Evolutionary conservation across 768 basidiomycete genomes (phyloP).

Genomic region (Lactarius sanguifluus): DNA sequence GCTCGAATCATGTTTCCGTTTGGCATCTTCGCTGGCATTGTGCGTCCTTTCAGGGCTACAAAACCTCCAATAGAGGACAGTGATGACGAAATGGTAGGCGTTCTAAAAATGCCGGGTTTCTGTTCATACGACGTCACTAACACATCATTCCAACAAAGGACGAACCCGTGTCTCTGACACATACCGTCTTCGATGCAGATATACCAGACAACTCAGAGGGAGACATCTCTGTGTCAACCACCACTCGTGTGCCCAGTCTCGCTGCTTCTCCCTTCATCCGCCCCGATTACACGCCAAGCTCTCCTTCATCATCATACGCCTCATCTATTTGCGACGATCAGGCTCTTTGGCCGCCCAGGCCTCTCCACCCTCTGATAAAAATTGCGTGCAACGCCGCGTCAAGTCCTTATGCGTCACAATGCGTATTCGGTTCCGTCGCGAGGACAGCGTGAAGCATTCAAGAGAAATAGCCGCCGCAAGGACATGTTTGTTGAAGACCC

Average conservation of each 20-base stretch:
- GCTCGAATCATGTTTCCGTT: conserved; percentile 12
- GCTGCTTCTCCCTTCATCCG: not conserved
- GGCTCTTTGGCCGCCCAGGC: not conserved
- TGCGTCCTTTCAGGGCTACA: conserved; percentile 8
- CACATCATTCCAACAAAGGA: conserved; percentile 7
- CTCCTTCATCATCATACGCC: not conserved
- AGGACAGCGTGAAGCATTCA: conserved; percentile 15
- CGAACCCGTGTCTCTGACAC: not conserved
- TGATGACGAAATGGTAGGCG: conserved; percentile 18
- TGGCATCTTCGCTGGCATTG: conserved; percentile 2
- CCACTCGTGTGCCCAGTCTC: not conserved
- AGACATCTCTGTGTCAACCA: not conserved
- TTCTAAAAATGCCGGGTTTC: not conserved
- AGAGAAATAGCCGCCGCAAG: not conserved
- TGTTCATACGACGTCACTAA: conserved; percentile 7
- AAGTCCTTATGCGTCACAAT: conserved; percentile 13
- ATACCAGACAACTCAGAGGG: not conserved
- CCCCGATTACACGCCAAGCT: not conserved
- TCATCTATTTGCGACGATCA: not conserved
- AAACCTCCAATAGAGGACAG: conserved; percentile 9
- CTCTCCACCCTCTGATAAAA: not conserved
- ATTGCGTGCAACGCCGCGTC: conserved; percentile 2
- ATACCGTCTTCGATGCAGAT: not conserved
- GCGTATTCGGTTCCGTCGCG: conserved; percentile 14
- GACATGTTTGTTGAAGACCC: conserved; percentile 7